Evolutionary conservation across 2,329 filamentous ascomycete genomes (phyloP).

Genomic region (Cladosporium sp.): DNA sequence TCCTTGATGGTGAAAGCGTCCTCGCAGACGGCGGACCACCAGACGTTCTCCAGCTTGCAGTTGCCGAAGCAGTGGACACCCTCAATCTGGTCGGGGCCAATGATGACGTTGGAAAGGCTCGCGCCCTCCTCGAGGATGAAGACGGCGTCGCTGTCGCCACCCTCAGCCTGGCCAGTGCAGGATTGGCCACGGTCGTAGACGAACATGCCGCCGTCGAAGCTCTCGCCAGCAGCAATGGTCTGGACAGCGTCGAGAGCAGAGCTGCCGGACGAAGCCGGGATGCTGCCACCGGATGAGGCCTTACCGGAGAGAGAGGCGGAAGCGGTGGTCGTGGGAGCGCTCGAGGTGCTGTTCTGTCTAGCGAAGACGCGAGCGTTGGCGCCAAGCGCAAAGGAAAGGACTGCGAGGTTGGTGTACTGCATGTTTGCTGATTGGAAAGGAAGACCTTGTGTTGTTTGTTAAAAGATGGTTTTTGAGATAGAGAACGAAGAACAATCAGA

Average conservation of each 20-base stretch:
- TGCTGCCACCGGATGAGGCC: constrained; percentile 15
- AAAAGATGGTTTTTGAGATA: background rate
- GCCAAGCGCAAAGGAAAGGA: constrained; percentile 15
- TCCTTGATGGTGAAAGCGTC: constrained; percentile 32
- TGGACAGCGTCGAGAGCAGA: constrained; percentile 16
- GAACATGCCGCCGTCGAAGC: constrained; percentile 16
- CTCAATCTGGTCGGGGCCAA: constrained; percentile 49
- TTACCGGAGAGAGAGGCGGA: constrained; percentile 5
- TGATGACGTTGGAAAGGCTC: constrained; percentile 51
- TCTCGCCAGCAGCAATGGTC: constrained; percentile 26
- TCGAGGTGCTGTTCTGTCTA: constrained; percentile 1
- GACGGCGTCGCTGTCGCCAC: constrained; percentile 45
- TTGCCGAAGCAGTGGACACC: constrained; percentile 50
- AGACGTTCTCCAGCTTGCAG: constrained; percentile 33
- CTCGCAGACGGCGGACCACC: constrained; percentile 41
- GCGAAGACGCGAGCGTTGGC: constrained; percentile 10
- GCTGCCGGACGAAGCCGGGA: constrained; percentile 18
- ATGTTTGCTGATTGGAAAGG: constrained; percentile 9
- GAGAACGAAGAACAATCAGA: background rate
- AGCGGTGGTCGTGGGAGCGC: constrained; percentile 13
- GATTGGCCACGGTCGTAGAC: constrained; percentile 36
- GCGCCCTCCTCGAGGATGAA: constrained; percentile 52
- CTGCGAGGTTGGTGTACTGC: constrained; percentile 13
- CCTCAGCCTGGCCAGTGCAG: constrained; percentile 43
- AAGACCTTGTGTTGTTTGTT: background rate